A percentile compares a stretch with the other conserved stretches of the same genome.
Evolutionary conservation across 208 protist genomes (phyloP).

Genomic region (Acanthamoeba divionensis): DNA sequence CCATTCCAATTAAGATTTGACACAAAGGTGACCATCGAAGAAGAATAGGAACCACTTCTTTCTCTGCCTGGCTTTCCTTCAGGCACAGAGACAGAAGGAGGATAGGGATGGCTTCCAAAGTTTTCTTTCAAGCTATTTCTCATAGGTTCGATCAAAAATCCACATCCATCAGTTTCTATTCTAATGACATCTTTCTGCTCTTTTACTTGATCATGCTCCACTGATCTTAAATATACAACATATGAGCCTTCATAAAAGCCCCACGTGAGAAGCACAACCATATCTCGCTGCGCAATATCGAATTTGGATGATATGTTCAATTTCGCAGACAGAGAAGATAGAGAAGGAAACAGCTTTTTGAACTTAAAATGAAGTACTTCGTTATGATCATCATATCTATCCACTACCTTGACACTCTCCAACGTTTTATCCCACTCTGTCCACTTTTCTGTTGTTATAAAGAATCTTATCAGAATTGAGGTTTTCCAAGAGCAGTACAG

Average conservation of each 20-base stretch:
- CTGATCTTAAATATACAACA: too few species aligned
- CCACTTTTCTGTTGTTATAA: conserved; percentile 31
- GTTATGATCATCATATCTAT: neutral
- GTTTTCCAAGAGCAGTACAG: too few species aligned
- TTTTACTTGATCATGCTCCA: too few species aligned
- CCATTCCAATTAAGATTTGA: conserved; percentile 31
- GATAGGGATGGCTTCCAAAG: neutral
- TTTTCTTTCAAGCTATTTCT: neutral
- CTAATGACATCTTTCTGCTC: neutral
- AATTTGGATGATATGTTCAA: too few species aligned
- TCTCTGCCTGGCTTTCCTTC: too few species aligned
- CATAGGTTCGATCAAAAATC: conserved; percentile 36
- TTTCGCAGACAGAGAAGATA: conserved; percentile 7
- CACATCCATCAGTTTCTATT: conserved; percentile 31
- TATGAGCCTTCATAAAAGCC: too few species aligned
- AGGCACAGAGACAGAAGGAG: neutral
- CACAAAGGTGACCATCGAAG: conserved; percentile 29
- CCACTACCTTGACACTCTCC: neutral
- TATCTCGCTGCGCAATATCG: too few species aligned
- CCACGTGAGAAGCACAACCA: too few species aligned
- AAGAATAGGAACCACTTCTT: too few species aligned
- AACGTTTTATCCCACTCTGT: conserved; percentile 32
- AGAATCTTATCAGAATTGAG: too few species aligned
- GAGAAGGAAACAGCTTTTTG: conserved; percentile 21
- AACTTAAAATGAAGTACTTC: conserved; percentile 6